Base-by-base conservation (phyloP, 2,329 filamentous ascomycete genomes). In the Rhexocercosporidium sp. region DNA sequence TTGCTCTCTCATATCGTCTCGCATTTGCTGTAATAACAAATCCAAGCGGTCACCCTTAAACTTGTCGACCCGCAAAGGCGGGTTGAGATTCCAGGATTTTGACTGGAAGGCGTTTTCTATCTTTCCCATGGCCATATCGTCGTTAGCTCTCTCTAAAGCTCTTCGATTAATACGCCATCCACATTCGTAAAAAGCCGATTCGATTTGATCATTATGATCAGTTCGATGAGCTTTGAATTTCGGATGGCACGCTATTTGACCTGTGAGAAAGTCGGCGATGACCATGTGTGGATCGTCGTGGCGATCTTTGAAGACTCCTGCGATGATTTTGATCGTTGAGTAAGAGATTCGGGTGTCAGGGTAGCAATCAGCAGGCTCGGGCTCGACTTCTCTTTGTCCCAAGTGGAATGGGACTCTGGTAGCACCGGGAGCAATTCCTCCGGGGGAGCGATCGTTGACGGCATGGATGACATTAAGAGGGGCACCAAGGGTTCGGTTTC, bases 111-210 rank as follows among this genome's bases (percentile, higher is more conserved):
- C 64, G 29, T 66, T 66, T 18, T 18, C 25, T 3, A 49, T 60
- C 5, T 12, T 41, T 0, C 51, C 66, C 0, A 59, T 14, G 3
- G 34, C 37, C 25, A 70, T 66, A 9, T 68, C 60, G 12, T 66
- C 54, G 20, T 69, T 66, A 0, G 65, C 66, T 16, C 46, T 39
- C 5, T 34, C 16, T 1, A 72, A 27, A 3, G 70, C 65, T 37
- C 16, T 25, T n/a, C 69, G 67, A 25, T 71, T 56, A 9, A 72
- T 57, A n/a, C 70, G 57, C 64, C 64, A 71, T 3, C 70, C 70
- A 1, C 60, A 56, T 1, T 68, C 60, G 16, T 59, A 69, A 29
- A 72, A 72, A 1, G 69, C 65, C 1, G 65, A 64, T 41, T 72
- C 70, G 20, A 72, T 64, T 6, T 44, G 20, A 25, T 69, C 62